These are phyloP conservation scores for Royoungia palumana DNA, from an alignment of 768 basidiomycete species.

Conservation along the genomic window DNA sequence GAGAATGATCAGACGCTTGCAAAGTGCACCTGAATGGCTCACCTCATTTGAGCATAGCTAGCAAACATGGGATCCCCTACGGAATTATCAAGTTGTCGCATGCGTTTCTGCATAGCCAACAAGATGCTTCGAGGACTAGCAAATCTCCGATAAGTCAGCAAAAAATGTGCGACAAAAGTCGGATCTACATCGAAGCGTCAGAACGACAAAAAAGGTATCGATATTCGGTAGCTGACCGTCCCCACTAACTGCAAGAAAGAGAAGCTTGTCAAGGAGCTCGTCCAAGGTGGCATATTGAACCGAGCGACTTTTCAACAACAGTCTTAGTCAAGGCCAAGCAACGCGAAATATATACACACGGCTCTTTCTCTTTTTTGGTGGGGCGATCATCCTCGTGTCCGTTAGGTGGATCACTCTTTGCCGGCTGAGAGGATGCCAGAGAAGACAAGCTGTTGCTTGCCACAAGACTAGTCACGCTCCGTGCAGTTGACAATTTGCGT, in stretches of 20 bases:
- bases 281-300: slow-evolving; percentile 74
- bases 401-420: slow-evolving; percentile 12
- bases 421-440: slow-evolving; percentile 7
- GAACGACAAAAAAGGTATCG: slow-evolving; percentile 7
- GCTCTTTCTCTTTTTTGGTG: slow-evolving; percentile 43
- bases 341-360: slow-evolving; percentile 37
- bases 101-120: slow-evolving; percentile 85
- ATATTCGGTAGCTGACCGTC: slow-evolving; percentile 52
- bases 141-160: slow-evolving; percentile 82
- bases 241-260: slow-evolving; percentile 80
- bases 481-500: slow-evolving; percentile 30
- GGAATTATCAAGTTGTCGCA: slow-evolving; percentile 71
- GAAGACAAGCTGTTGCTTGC: slow-evolving; percentile 17
- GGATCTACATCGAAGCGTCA: slow-evolving; percentile 49
- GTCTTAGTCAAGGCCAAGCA: slow-evolving; percentile 9
- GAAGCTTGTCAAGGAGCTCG: slow-evolving; percentile 75
- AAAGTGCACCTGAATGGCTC: slow-evolving; percentile 3
- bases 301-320: slow-evolving; percentile 41
- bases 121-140: slow-evolving; percentile 74
- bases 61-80: slow-evolving; percentile 82
- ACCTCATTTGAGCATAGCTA: slow-evolving; percentile 88
- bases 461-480: slow-evolving; percentile 25
- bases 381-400: slow-evolving; percentile 25
- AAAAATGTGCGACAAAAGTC: slow-evolving; percentile 72
- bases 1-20: slow-evolving; percentile 2